Evolutionary conservation across 73 alveolate genomes (phyloP), one percentile per base, ranked within the genome.

Genomic region (Paraurostyla sp.): DNA sequence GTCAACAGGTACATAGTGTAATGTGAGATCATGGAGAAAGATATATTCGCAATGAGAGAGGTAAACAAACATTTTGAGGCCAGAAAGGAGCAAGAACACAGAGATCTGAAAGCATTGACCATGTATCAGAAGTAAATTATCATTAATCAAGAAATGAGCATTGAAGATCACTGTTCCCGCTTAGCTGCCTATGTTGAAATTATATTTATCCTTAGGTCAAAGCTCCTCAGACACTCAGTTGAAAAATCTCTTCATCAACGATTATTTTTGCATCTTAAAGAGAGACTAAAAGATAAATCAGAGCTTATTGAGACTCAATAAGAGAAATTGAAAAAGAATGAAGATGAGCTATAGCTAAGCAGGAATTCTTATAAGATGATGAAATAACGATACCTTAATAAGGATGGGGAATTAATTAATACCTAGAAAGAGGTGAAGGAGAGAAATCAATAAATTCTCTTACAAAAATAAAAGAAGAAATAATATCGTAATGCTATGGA

Each of bases 11-110:
- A 73, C 38, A 73, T 73, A 2, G 71, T 73, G 71, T n/a, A 73
- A 40, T 73, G 71, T 36, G 86, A 73, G 71, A 73, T 49, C 51
- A 23, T 25, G 48, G 86, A 73, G 22, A 73, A 73, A 33, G 86
- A 73, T 27, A 16, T 73, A n/a, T 48, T 18, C 27, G 86, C 86
- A 42, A 73, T 73, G 71, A 73, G 56, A 33, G 86, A 73, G 27
- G 86, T 73, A 25, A 73, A 36, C 71, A 73, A 73, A 36, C 86
- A 73, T 48, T 73, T 48, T 36, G 86, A 73, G 30, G 9, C 42
- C 4, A 2, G 41, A 22, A 73, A 73, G 27, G 86, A 73, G 22
- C 30, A 46, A 48, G 86, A 73, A 43, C 52, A 48, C 25, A 2
- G 46, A 15, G 71, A 48, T 11, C 29, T 73, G 32, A 73, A 45